Percentiles rank a stretch among this genome's conserved stretches.
Evolutionary conservation across 495 filamentous ascomycete genomes (phyloP).

Genomic region (Neurospora africana): DNA sequence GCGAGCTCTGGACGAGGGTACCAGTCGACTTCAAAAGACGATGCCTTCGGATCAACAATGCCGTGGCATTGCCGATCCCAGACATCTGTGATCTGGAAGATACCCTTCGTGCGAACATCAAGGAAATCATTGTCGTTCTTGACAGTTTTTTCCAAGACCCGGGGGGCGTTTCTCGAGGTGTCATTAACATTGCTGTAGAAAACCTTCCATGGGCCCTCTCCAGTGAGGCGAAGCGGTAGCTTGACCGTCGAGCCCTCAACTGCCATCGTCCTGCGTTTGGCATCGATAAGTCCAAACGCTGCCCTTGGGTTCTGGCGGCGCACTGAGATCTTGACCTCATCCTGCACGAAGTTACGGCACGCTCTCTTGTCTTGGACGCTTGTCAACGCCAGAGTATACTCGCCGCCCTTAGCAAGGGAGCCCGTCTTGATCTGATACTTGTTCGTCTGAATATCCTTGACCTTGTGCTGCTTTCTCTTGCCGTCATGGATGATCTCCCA

Average conservation of each 20-base stretch:
- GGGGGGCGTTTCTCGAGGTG: slow-evolving; percentile 12
- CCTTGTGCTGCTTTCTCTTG: slow-evolving; percentile 58
- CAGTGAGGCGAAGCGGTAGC: slow-evolving; percentile 73
- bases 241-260: slow-evolving; percentile 64
- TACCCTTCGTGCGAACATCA: slow-evolving; percentile 52
- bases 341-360: slow-evolving; percentile 74
- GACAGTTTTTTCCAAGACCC: slow-evolving; percentile 21
- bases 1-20: slow-evolving; percentile 65
- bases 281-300: slow-evolving; percentile 72
- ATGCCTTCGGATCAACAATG: slow-evolving; percentile 57
- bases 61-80: slow-evolving; percentile 72
- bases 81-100: slow-evolving; percentile 68
- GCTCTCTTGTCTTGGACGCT: slow-evolving; percentile 76
- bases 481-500: slow-evolving; percentile 91
- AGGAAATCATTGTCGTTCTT: slow-evolving; percentile 62
- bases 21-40: slow-evolving; percentile 72
- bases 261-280: slow-evolving; percentile 56
- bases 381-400: slow-evolving; percentile 73
- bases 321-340: slow-evolving; percentile 72
- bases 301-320: slow-evolving; percentile 76
- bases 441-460: slow-evolving; percentile 49
- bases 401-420: slow-evolving; percentile 64
- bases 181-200: slow-evolving; percentile 57
- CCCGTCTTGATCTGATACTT: slow-evolving; percentile 62
- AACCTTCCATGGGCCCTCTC: slow-evolving; percentile 72